Evolutionary conservation across 805 yeast genomes (phyloP), one percentile per base, ranked within the genome.

Genomic region (Candida schatavii): DNA sequence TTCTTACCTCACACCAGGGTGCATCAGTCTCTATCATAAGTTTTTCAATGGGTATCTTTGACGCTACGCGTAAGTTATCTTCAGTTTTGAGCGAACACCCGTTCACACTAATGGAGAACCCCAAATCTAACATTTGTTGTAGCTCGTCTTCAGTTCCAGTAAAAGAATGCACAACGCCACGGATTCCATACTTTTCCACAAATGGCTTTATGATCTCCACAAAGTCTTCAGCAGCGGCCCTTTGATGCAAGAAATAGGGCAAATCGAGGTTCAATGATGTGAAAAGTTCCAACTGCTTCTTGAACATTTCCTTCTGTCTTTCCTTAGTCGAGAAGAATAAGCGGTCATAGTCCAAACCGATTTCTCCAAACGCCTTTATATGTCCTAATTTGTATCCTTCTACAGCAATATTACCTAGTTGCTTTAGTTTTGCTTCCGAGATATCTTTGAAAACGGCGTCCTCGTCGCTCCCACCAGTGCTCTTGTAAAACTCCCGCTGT

Each of bases 1-100:
- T 85, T 44, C 95, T 73, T 35, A 93, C 79, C 56, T 90, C 98
- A 67, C 99, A 93, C 99, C 99, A 93, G 1, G 99, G 99, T 3
- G 97, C 89, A 64, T 93, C 99, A 0, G 97, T 91, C 58, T 93
- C 99, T 7, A 93, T 75, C 74, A 91, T 63, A 33, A 93, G 60
- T 52, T 72, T 75, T 3, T 81, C 78, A 6, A 80, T 54, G 0
- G 98, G 98, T n/a, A 93, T 76, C 19, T 59, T 53, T 32, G 67
- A 64, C 0, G 83, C 88, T 19, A 83, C 88, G 21, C 73, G 71
- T 11, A 89, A 63, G 55, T 86, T 88, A 47, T 85, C 89, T 43
- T 78, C 78, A 0, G 87, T 80, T 55, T 84, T 85, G 49, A 93
- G 73, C 1, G 98, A 89, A 55, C 98, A 93, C 3, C 99, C 99